Base-by-base conservation (phyloP, 2,329 filamentous ascomycete species). In the Fusarium caatingaense region DNA sequence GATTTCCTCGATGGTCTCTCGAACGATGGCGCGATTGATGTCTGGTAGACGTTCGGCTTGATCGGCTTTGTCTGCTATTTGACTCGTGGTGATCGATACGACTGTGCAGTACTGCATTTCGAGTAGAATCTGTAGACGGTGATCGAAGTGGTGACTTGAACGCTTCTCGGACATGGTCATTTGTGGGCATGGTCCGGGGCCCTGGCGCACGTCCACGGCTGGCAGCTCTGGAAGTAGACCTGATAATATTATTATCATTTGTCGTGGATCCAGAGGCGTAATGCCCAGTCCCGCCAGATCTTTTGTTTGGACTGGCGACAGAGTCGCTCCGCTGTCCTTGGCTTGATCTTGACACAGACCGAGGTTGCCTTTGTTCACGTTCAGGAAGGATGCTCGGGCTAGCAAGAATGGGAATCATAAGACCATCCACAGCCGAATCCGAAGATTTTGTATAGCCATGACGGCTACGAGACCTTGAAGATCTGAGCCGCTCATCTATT, bases 401-500 rank as follows among this genome's bases (percentile, higher is more conserved):
- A 45, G 42, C 42, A 45, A 45, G 42, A 23, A 45, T 45, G 21
- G 42, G 42, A 10, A 45, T 45, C 42, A 45, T 45, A 15, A 45
- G 42, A 10, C 42, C 42, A 21, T 45, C 42, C 16, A 45, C 42
- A 25, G 42, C 42, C 9, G 42, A 45, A 21, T 25, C 42, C 42
- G 42, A 25, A 25, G 42, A 45, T 23, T 45, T 45, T 23, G 21
- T 45, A 45, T 45, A 45, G 21, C 21, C 42, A 45, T 45, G 42
- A 16, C 42, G 42, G 18, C 42, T 45, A 16, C 42, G 42, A 16
- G 42, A 45, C 42, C 42, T 45, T 45, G 42, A 45, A 18, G 42
- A 45, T 45, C 42, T 45, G 25, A 56, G 23, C 16, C 58, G 45
- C 45, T 56, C 51, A 44, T 48, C 50, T 21, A 48, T 34, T 25